Base-by-base conservation (phyloP, 495 filamentous ascomycete species). In the Clohesyomyces aquaticus region DNA sequence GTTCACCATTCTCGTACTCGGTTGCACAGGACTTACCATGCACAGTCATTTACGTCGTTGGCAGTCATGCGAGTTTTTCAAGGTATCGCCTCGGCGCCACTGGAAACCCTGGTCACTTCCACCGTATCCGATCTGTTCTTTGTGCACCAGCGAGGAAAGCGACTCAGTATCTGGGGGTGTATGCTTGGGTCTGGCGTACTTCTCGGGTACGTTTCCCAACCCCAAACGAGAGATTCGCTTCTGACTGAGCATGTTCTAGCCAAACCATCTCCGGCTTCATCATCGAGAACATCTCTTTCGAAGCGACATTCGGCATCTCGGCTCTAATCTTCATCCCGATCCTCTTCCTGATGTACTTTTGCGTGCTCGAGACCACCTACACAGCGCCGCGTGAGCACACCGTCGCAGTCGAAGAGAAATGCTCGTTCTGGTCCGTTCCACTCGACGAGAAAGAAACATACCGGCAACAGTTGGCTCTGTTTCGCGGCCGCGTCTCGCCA, bases 41-140 rank as follows among this genome's bases (percentile, higher is more conserved):
- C 19, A 11, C 14, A 69, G 70, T 67, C 70, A n/a, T 76, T 74
- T 52, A 55, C 66, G 12, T 76, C 74, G 6, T 55, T 76, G 16
- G 74, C 71, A 2, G 69, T 67, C 8, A 74, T 74, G 23, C 83
- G 94, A 26, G 84, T 98, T 46, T 83, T 97, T 56, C 88, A 91
- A 74, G 94, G 94, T 8, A 81, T 98, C 43, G 88, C 91, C 0
- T 89, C 97, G 32, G 91, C 87, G 61, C 91, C 93, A 0, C 90
- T 95, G 14, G 94, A 98, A 74, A 93, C 91, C 66, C 82, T 98
- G 48, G 93, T 94, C 0, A 95, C 91, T 4, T 93, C 93, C 12
- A 95, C 92, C 0, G 92, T 97, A 65, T 91, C 93, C 4, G 94
- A 98, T 74, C 95, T 97, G 63, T 98, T 91, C 77, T 97, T 96